These are phyloP conservation scores for Acrodontium crateriforme DNA, from an alignment of 2,329 filamentous ascomycete species.

Conservation along the genomic window DNA sequence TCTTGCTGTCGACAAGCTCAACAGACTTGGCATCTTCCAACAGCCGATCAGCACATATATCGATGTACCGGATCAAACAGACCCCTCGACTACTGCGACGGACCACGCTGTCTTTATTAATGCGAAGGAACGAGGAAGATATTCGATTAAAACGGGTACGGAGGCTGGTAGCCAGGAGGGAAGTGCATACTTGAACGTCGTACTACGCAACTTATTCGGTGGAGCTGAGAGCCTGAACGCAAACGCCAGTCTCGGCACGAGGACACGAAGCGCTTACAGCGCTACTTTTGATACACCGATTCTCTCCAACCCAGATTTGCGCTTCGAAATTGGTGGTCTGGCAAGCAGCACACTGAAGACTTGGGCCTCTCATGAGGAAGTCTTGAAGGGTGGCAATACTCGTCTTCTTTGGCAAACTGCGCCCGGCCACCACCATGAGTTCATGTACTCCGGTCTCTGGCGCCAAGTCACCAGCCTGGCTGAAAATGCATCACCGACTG, in stretches of 20 bases:
- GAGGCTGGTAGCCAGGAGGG: slow-evolving; percentile 90
- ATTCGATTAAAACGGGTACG: slow-evolving; percentile 86
- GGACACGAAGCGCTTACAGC: slow-evolving; percentile 83
- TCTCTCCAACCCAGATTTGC: slow-evolving; percentile 67
- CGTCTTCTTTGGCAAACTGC: slow-evolving; percentile 61
- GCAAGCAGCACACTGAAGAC: slow-evolving; percentile 76
- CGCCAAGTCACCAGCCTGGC: slow-evolving; percentile 73
- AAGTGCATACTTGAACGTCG: slow-evolving; percentile 75
- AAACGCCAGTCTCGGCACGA: slow-evolving; percentile 76
- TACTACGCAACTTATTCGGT: slow-evolving; percentile 85
- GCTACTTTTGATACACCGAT: slow-evolving; percentile 73
- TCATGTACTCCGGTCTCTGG: slow-evolving; percentile 74
- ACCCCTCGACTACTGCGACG: slow-evolving; percentile 55
- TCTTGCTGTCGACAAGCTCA: slow-evolving; percentile 57
- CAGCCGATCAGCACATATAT: slow-evolving; percentile 70
- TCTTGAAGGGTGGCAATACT: slow-evolving; percentile 60
- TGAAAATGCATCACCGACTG: slow-evolving; percentile 61
- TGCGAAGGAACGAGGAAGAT: slow-evolving; percentile 63
- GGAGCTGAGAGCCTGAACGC: slow-evolving; percentile 81
- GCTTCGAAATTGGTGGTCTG: slow-evolving; percentile 65
- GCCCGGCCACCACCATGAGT: slow-evolving; percentile 51
- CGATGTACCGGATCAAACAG: slow-evolving; percentile 56
- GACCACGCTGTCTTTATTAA: slow-evolving; percentile 72
- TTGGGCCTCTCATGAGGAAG: slow-evolving; percentile 91
- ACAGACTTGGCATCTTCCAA: slow-evolving; percentile 77